Base-by-base conservation (phyloP, 2,329 filamentous ascomycete species). In the Colletotrichum sp. region DNA sequence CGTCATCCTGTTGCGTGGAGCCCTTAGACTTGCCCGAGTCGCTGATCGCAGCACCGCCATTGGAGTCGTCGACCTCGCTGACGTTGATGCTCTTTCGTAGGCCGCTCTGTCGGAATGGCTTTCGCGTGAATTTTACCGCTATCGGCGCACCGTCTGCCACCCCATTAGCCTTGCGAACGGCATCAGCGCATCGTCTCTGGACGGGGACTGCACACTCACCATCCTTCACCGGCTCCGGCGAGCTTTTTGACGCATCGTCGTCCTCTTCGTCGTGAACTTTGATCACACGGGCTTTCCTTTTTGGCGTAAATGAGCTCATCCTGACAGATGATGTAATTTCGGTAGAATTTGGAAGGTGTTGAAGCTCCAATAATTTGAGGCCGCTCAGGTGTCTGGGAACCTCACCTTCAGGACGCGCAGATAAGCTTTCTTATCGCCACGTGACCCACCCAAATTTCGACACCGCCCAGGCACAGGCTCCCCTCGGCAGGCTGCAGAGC, bases 211-310 rank as follows among this genome's bases (percentile, higher is more conserved):
- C 26, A 55, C 28, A 85, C 86, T 83, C 83, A 88, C 86, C 85
- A 77, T 85, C 82, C 77, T 81, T 82, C 72, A 82, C 78, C 21
- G 77, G 77, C 72, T 81, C 80, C 1, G 76, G 67, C 1, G 82
- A 52, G 10, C 75, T 68, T 3, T 77, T 75, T 6, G 77, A 68
- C 3, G 72, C 21, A 28, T 65, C n/a, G 60, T 68, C 52, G 2
- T 93, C 93, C 5, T 95, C 92, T 15, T 93, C 92, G 60, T 95
- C 94, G 57, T 92, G 88, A 0, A 92, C 88, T 63, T 92, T 93
- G 79, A 98, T 94, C 81, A 96, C 94, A 79, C 95, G 93, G 63
- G 95, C 93, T 80, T 97, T 96, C 78, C 91, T 86, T 80, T 91
- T 93, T 2, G 87, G 84, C 6, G 86, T 87, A 73, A 93, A 93